These are phyloP conservation scores for Fusarium dimerum DNA, from an alignment of 2,329 filamentous ascomycete genomes.

Conservation along the genomic window DNA sequence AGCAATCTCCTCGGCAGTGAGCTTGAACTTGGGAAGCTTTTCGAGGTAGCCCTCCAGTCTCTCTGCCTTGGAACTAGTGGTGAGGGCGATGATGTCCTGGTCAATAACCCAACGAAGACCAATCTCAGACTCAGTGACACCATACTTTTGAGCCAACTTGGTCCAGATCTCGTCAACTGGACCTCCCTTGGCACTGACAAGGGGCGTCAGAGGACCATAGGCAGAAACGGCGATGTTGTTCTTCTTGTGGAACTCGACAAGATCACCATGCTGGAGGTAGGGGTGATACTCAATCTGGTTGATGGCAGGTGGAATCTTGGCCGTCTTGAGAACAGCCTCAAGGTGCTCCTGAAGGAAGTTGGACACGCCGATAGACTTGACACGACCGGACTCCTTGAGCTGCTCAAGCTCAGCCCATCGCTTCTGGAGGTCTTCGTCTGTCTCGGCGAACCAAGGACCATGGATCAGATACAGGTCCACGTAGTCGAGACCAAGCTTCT, in stretches of 20 bases:
- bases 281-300: conserved; percentile 86
- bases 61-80: conserved; percentile 60
- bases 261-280: conserved; percentile 65
- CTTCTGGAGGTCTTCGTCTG: conserved; percentile 54
- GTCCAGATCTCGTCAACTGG: conserved; percentile 55
- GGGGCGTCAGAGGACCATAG: conserved; percentile 57
- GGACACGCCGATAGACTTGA: conserved; percentile 73
- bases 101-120: conserved; percentile 63
- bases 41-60: conserved; percentile 57
- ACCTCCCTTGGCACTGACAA: conserved; percentile 49
- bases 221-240: conserved; percentile 58
- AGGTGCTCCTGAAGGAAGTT: conserved; percentile 66
- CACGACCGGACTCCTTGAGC: conserved; percentile 66
- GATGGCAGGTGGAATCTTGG: conserved; percentile 63
- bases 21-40: conserved; percentile 55
- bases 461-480: conserved; percentile 72
- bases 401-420: conserved; percentile 64
- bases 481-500: conserved; percentile 68
- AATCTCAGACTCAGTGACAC: conserved; percentile 55
- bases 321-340: conserved; percentile 57
- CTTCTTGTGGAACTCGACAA: conserved; percentile 58
- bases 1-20: conserved; percentile 59
- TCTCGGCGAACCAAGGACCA: conserved; percentile 53
- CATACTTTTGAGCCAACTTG: conserved; percentile 57
- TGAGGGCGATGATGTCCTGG: conserved; percentile 58